These are phyloP conservation scores for Cercospora canescens DNA, from an alignment of 2,329 filamentous ascomycete species.

Conservation along the genomic window DNA sequence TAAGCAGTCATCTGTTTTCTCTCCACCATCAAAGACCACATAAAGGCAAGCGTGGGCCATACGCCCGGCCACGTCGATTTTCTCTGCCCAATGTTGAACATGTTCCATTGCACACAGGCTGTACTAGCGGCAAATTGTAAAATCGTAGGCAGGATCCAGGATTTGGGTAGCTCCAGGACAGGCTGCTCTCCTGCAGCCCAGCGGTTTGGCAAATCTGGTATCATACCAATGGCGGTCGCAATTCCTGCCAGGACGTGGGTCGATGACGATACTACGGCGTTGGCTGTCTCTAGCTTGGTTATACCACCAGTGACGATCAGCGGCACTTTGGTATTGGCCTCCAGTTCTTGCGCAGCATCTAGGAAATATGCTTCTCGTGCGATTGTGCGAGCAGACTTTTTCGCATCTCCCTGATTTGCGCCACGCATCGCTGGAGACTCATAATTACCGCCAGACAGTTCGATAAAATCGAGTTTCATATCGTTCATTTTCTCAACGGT, in stretches of 20 bases:
- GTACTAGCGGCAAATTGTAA: not conserved
- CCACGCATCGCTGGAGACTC: conserved; percentile 18
- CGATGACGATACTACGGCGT: conserved; percentile 9
- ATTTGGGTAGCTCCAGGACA: not conserved
- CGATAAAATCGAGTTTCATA: conserved; percentile 21
- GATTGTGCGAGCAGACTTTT: conserved; percentile 7
- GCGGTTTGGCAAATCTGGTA: conserved; percentile 18
- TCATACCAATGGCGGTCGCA: conserved; percentile 14
- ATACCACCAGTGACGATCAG: conserved; percentile 22
- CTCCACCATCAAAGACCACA: not conserved
- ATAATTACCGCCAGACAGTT: conserved; percentile 17
- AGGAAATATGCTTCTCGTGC: conserved; percentile 22
- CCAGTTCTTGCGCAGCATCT: conserved; percentile 13
- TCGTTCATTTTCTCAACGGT: conserved; percentile 13
- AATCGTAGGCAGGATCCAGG: conserved; percentile 9
- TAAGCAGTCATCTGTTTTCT: conserved; percentile 5
- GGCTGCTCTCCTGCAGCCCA: conserved; percentile 17
- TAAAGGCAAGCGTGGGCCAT: conserved; percentile 9
- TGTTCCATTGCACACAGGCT: conserved; percentile 15
- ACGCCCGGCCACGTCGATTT: conserved; percentile 5
- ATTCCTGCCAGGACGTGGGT: conserved; percentile 14
- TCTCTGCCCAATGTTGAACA: conserved; percentile 5
- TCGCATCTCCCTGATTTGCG: conserved; percentile 1
- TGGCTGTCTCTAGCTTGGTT: conserved; percentile 6
- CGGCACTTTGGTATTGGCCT: conserved; percentile 13